Base-by-base conservation (phyloP, 257 asterid genomes). In the Leonotis leonurus region DNA sequence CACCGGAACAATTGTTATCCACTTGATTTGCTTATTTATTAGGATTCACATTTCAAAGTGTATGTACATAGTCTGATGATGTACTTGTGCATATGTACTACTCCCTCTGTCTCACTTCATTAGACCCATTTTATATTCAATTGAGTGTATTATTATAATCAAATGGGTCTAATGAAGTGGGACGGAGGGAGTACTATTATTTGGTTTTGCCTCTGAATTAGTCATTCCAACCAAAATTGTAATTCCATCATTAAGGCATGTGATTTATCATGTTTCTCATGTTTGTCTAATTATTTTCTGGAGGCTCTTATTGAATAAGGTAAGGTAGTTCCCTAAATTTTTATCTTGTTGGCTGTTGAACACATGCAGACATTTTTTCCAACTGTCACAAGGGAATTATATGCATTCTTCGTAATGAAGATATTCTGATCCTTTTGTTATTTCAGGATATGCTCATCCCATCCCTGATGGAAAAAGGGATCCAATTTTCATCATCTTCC, bases 401-500 rank as follows among this genome's bases (percentile, higher is more conserved):
- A 2, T 8, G 35, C 39, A 16, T 33, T 33, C 25, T 66, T 65
- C 30, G 50, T 62, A 33, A 25, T 39, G 58, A 57, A 64, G 59
- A 62, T 73, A 30, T 62, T 36, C 50, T 54, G 46, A 52, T 33
- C 57, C 18, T 58, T 20, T 65, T 70, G 16, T 70, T 11, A 69
- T 56, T 51, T 53, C 81, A 90, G 97, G 95, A 83, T 78, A 57
- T 90, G 58, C 80, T 90, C 55, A 78, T 90, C 65, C 90, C 97
- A 46, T 71, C 80, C 39, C 74, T 90, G 64, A 67, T 90, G 84
- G 89, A 83, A 56, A 90, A 85, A 61, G 96, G 95, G 78, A 73
- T 78, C 71, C 72, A 65, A 36, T 90, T 90, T 83, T 85, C 93
- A 10, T 77, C 90, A 40, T 70, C 81, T 59, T 68, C 80, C 54